Evolutionary conservation across 129 eudicot species (phyloP), one percentile per base, ranked within the genome.

Genomic region (Flaveria linearis): DNA sequence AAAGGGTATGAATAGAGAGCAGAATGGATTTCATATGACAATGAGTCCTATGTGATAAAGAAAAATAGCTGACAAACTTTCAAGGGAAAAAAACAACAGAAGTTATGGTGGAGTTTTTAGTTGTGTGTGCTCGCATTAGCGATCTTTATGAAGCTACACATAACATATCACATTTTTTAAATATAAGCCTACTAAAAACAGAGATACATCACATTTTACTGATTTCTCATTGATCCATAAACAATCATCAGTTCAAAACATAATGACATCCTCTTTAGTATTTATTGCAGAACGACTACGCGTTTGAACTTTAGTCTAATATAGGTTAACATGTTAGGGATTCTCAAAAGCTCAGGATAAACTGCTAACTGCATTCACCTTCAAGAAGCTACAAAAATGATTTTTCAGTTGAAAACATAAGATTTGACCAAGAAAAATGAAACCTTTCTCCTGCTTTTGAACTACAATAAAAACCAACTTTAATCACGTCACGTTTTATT

Each of bases 321-420:
- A 71, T 61, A 71, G 43, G 41, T 28, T 28, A 71, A 26, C 9
- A 28, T 9, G 25, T n/a, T 69, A 69, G 49, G 22, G 74, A 25
- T 69, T 26, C 18, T 50, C 47, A 49, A 49, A 52, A 22, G 13
- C 61, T 36, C 41, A 36, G 41, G 41, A 36, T 36, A 36, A 36
- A 5, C 41, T 36, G 41, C 41, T 71, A 71, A 71, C 26, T 3
- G 45, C 46, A 50, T 50, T 71, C 46, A 25, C 25, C 62, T 71
- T 7, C 14, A 25, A 2, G 9, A 36, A 36, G 41, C 7, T 5
- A 36, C 41, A 36, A 49, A 49, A 61, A 26, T 12, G 17, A 16
- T 9, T 71, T 49, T 26, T 23, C 56, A 42, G 42, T 52, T 41
- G 39, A 76, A 13, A 46, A 36, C 41, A 36, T 36, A 36, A 36